A percentile compares a stretch with the other conserved stretches of the same genome.
Evolutionary conservation across 2,329 filamentous ascomycete species (phyloP).

Genomic region (Colletotrichum spaethianum): DNA sequence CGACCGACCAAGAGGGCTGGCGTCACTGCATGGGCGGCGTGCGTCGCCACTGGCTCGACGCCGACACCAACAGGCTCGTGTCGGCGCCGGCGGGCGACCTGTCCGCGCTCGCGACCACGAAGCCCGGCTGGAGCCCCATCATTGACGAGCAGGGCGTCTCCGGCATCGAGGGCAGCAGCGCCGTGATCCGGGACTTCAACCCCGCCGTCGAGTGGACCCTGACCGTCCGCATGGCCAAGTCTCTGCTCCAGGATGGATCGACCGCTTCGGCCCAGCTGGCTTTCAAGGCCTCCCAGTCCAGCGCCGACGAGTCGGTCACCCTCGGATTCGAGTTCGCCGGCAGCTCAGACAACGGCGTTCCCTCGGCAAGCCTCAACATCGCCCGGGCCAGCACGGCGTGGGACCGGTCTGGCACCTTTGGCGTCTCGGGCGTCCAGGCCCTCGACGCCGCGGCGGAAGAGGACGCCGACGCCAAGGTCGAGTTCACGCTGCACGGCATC

Average conservation of each 20-base stretch:
- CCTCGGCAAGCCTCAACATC: constrained; percentile 47
- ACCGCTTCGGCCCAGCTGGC: constrained; percentile 46
- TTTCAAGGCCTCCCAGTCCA: constrained; percentile 46
- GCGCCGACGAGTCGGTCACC: constrained; percentile 29
- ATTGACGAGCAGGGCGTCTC: constrained; percentile 32
- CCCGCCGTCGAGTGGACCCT: constrained; percentile 41
- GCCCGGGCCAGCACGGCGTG: constrained; percentile 45
- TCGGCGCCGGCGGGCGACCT: constrained; percentile 38
- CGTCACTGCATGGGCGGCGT: constrained; percentile 44
- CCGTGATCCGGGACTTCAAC: constrained; percentile 39
- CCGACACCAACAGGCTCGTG: constrained; percentile 34
- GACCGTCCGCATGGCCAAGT: constrained; percentile 39
- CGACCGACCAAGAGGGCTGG: constrained; percentile 51
- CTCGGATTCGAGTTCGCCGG: constrained; percentile 46
- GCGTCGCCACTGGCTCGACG: constrained; percentile 41
- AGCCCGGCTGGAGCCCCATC: constrained; percentile 41
- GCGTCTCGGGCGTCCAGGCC: constrained; percentile 28
- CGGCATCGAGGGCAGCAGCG: constrained; percentile 31
- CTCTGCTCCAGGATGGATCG: constrained; percentile 30
- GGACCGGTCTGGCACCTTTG: constrained; percentile 34
- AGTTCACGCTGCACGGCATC: constrained; percentile 53
- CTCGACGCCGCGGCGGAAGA: constrained; percentile 18
- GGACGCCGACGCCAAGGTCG: constrained; percentile 48
- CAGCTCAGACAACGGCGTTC: constrained; percentile 42
- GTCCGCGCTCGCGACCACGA: constrained; percentile 31